Evolutionary conservation across 805 yeast genomes (phyloP).

Genomic region (Alloascoidea africana): DNA sequence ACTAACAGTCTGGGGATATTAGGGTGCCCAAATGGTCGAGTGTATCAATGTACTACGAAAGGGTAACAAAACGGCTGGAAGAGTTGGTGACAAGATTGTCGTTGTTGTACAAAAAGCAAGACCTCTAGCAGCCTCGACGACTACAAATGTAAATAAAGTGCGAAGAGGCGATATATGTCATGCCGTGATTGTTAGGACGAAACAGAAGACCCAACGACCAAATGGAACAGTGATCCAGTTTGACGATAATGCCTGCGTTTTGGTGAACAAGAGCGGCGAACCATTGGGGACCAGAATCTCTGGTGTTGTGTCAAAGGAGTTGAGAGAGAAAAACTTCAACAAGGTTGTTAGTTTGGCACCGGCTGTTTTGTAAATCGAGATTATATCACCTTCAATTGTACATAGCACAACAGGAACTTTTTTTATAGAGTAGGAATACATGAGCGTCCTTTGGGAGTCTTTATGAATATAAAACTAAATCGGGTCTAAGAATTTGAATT

Average conservation of each 20-base stretch:
- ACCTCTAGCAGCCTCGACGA: slow-evolving; percentile 62
- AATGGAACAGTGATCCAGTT: slow-evolving; percentile 82
- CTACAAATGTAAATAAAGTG: slow-evolving; percentile 57
- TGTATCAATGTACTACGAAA: slow-evolving; percentile 92
- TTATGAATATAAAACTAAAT: too few species aligned
- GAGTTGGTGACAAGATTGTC: slow-evolving; percentile 77
- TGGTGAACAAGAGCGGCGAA: slow-evolving; percentile 83
- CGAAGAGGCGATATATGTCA: slow-evolving; percentile 92
- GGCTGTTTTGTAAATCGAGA: slow-evolving; percentile 36
- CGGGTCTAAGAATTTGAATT: too few species aligned
- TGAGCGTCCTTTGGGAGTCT: too few species aligned
- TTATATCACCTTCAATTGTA: too few species aligned
- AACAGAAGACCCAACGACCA: slow-evolving; percentile 57
- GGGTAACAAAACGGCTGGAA: slow-evolving; percentile 69
- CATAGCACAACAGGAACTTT: too few species aligned
- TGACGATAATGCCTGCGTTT: slow-evolving; percentile 95
- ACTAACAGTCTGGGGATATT: too few species aligned
- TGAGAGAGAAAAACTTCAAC: slow-evolving; percentile 67
- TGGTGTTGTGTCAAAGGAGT: slow-evolving; percentile 82
- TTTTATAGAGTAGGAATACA: too few species aligned
- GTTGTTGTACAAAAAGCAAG: slow-evolving; percentile 88
- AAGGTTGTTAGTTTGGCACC: slow-evolving; percentile 89
- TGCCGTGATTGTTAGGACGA: slow-evolving; percentile 90
- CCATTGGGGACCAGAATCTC: slow-evolving; percentile 91
- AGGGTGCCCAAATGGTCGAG: slow-evolving; percentile 86